Conservation (phyloP, 2,329 filamentous ascomycete genomes). For the Trichophyton simii region DNA sequence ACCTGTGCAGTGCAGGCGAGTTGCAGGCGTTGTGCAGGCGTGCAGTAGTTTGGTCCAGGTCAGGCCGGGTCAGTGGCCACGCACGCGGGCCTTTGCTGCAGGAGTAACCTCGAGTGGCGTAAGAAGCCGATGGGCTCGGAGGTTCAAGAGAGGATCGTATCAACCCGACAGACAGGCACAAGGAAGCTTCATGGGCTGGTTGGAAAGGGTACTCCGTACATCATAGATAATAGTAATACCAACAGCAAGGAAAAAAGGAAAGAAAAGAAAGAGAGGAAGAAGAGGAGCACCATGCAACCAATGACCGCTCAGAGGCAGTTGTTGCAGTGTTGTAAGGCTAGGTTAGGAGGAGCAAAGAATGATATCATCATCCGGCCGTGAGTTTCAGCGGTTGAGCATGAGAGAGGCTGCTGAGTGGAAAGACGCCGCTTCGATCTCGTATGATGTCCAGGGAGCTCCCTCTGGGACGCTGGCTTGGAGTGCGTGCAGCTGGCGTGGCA, state of each 20-base stretch:
- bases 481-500: background rate
- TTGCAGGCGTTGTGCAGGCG: background rate
- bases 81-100: background rate
- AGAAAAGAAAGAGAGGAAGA: background rate
- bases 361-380: background rate
- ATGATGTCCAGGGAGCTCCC: background rate
- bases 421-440: background rate
- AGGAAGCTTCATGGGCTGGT: background rate
- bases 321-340: background rate
- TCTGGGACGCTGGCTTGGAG: background rate
- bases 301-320: background rate
- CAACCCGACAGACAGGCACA: background rate
- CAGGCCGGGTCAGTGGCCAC: background rate
- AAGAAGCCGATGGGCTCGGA: background rate
- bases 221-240: background rate
- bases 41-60: background rate
- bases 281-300: background rate
- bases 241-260: background rate
- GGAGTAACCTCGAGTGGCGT: background rate
- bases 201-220: too few relatives aligned
- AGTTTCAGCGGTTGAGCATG: background rate
- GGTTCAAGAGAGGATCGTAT: background rate
- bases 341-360: background rate
- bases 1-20: background rate
- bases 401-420: too few relatives aligned